Evolutionary conservation across 2,329 filamentous ascomycete genomes (phyloP), one percentile per base, ranked within the genome.

Genomic region (Monosporascus sp.): DNA sequence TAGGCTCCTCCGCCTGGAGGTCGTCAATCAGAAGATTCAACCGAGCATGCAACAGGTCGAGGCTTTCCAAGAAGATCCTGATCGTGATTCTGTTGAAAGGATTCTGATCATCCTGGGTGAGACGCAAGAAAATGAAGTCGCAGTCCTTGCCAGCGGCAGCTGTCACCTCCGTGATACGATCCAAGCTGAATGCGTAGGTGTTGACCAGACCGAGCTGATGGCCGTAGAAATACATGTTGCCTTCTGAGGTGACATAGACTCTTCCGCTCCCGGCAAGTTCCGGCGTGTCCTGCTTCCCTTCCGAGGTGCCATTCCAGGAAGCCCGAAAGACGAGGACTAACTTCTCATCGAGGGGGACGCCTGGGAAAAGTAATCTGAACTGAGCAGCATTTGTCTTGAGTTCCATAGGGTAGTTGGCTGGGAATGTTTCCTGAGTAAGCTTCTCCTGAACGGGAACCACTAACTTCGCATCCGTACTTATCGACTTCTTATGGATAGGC

Each of bases 201-300:
- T 96, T 79, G 1, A 97, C 88, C 6, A 99, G 80, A 6, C 94
- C 94, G 68, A 97, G 85, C 66, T 97, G 90, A 65, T 97, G 89
- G 63, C 92, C 95, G 72, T 97, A 99, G 67, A 99, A 97, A 70
- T 96, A 97, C 68, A 99, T 85, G 59, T 92, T 88, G 57, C 43
- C 43, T 31, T 87, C 85, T 0, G 87, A 80, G 1, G 93, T 97
- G 55, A 96, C 86, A 68, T 95, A 99, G 24, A 96, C 85, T 51
- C 94, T 84, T 1, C 94, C 82, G 52, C 81, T 81, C 19, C 81
- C 80, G 22, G 77, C 73, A 60, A 97, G 90, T 56, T 66, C 69
- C 17, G 73, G 73, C 51, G 66, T 70, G 3, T 71, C 69, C 7
- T 74, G 72, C n/a, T 70, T 67, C 19, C 74, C 72, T 24, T 73